Base-by-base conservation (phyloP, 2,329 filamentous ascomycete genomes). In the Trichoderma semiorbis region DNA sequence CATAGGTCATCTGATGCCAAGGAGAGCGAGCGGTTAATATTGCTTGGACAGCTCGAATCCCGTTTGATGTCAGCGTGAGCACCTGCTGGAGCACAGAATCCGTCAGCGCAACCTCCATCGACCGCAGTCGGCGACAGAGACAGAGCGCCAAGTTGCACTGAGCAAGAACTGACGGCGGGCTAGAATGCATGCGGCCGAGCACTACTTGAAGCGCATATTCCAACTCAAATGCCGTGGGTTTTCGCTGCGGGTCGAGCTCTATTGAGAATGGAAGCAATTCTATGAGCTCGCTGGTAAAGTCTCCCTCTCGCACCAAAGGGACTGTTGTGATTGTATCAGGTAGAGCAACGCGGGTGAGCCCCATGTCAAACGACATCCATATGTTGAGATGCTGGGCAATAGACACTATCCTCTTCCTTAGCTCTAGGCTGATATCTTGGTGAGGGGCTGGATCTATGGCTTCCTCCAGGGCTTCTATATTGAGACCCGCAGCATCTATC, bases 291-390 rank as follows among this genome's bases (percentile, higher is more conserved):
- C 47, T 12, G 5, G 64, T 67, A 36, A 32, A 67, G 47, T 67
- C 64, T 1, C 64, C 64, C 28, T 67, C 50, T 39, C 64, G 21
- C 16, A 24, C 16, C 16, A 32, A 39, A 21, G 64, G 50, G 6
- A 57, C 18, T 16, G 32, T 10, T 10, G 32, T 67, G 16, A 32
- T 28, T 8, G 50, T 28, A 8, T 67, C 55, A 4, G 28, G 50
- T 18, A 67, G 47, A 16, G 64, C 30, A 26, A 67, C 64, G 4
- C 64, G 64, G 7, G 47, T 67, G 21, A 57, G 64, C 16, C 64
- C 64, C 64, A 67, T 67, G 32, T 67, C 64, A 14, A 67, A 67
- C 47, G 64, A 67, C 64, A 67, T 67, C 64, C 64, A 67, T 6
- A 67, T n/a, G 16, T 67, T 67, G n/a, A 67, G 64, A 28, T 67